Evolutionary conservation across 306 rosid genomes (phyloP), one percentile per base, ranked within the genome.

Genomic region (Herpetospermum pedunculosum): DNA sequence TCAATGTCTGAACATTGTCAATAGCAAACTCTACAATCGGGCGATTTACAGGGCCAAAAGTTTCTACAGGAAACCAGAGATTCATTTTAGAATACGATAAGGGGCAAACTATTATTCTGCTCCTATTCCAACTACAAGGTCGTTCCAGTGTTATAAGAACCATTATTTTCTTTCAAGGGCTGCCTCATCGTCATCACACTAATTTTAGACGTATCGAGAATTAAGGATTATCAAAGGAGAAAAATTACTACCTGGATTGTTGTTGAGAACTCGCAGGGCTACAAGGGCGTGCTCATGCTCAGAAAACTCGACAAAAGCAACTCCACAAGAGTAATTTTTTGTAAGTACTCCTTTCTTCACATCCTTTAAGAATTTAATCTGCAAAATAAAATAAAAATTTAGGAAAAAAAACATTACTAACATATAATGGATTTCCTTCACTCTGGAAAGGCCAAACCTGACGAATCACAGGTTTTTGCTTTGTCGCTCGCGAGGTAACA

Each of bases 281-380:
- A 94, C 99, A 71, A 94, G 95, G 58, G 99, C 97, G 72, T 94
- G 99, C 77, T 94, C 88, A 83, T 94, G 99, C 86, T 91, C 99
- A 5, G 92, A 85, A 82, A 94, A 91, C 86, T 94, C 96, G 37
- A 94, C 76, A 68, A 94, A 94, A 60, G 99, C 99, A 70, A 90
- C 95, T 44, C 99, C 99, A 26, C 97, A 92, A 18, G 97, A 89
- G 81, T 86, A 60, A 68, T 79, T 83, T 77, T 87, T 86, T 30
- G 84, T 74, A 34, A 81, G 80, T 34, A 58, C 83, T 73, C 97
- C 97, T 77, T 94, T 94, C 83, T 81, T 94, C 73, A 53, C 84
- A 81, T 91, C 95, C 84, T 87, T 84, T 83, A 94, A 76, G 84
- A 83, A 83, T 85, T 91, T 94, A 53, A 94, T 79, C 99, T 94